phyloP scores from a whole-genome alignment of 148 eudicot species.

The Fallopia convolvulus region DNA sequence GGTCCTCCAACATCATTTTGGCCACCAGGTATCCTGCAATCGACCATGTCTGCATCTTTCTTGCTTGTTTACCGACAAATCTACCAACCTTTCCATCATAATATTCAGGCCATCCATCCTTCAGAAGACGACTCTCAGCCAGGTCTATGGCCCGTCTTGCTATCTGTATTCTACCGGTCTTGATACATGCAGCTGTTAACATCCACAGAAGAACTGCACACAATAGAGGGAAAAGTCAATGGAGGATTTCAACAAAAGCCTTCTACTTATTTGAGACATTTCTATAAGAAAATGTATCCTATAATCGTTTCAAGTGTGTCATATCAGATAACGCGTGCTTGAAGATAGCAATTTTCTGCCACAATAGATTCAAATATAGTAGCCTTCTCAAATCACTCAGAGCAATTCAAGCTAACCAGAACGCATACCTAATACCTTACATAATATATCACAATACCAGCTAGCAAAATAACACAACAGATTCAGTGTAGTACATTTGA shows the following conservation, averaged over 20 bases:
- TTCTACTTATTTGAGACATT: not conserved
- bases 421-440: not conserved
- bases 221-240: not conserved
- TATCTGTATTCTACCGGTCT: conserved; percentile 88
- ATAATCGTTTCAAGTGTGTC: not conserved
- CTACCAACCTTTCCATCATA: conserved; percentile 87
- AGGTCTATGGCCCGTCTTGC: conserved; percentile 87
- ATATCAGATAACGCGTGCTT: not conserved
- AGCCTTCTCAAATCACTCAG: too few relatives aligned
- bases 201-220: conserved; percentile 90
- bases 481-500: too few relatives aligned
- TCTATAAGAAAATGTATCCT: not conserved
- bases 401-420: not conserved
- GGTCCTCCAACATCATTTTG: conserved; percentile 95
- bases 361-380: not conserved
- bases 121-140: conserved; percentile 69
- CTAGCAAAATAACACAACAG: not conserved
- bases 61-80: conserved; percentile 79
- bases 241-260: not conserved
- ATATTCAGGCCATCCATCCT: conserved; percentile 93
- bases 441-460: not conserved
- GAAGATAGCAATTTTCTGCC: not conserved
- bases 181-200: conserved; percentile 93
- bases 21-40: conserved; percentile 93
- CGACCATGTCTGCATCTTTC: conserved; percentile 91